Conservation (phyloP, 257 asterid genomes). For the Solanum chilense region DNA sequence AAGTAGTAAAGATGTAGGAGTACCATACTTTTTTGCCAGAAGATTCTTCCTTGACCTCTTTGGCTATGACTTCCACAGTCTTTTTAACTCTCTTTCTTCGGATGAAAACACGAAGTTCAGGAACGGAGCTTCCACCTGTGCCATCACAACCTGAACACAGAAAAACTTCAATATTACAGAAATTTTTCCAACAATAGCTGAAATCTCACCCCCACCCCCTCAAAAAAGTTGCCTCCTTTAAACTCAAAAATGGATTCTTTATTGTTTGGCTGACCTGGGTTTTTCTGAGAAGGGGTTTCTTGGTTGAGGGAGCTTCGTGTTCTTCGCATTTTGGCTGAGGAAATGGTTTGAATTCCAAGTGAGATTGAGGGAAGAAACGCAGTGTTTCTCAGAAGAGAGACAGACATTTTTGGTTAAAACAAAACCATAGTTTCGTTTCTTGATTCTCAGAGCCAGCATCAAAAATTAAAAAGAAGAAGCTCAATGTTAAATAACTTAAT, state of each 20-base stretch:
- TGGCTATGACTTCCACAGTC: slow-evolving; percentile 16
- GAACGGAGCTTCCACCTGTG: slow-evolving; percentile 15
- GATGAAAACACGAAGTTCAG: slow-evolving; percentile 37
- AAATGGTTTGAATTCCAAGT: neutral
- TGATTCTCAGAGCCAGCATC: neutral
- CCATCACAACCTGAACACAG: slow-evolving; percentile 21
- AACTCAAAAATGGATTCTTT: neutral
- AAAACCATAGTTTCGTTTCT: neutral
- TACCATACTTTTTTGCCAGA: slow-evolving; percentile 27
- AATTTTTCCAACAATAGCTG: neutral
- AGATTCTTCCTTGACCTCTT: slow-evolving; percentile 25
- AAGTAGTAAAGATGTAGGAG: neutral
- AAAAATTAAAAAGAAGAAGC: too few relatives aligned
- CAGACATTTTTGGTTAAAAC: neutral
- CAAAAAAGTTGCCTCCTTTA: neutral
- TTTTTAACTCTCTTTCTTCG: slow-evolving; percentile 48
- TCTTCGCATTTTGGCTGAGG: neutral
- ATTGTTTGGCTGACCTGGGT: neutral
- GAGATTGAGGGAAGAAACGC: neutral
- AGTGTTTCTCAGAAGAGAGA: neutral
- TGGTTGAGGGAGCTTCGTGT: neutral
- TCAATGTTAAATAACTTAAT: too few relatives aligned
- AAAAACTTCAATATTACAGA: neutral
- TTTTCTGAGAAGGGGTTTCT: neutral
- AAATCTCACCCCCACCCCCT: neutral